These are phyloP conservation scores for Fimicolochytrium jonesii DNA, from an alignment of 192 early-diverging fungal species.

Conservation along the genomic window DNA sequence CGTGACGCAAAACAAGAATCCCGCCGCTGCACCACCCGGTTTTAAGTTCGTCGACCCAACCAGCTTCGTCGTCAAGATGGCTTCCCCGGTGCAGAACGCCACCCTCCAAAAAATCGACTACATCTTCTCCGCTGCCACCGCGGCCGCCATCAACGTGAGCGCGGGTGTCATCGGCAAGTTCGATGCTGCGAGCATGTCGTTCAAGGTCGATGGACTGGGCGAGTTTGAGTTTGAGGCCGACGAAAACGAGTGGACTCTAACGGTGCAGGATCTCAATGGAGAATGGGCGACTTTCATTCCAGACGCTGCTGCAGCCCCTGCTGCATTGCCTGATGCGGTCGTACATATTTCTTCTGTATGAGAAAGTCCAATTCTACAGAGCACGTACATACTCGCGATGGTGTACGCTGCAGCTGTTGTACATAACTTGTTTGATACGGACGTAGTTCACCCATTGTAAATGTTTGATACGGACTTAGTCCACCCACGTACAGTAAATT, in stretches of 20 bases:
- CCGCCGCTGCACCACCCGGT: background rate
- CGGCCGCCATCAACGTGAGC: background rate
- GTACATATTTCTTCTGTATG: too few species aligned
- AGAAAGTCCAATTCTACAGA: too few species aligned
- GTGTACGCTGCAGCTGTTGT: too few species aligned
- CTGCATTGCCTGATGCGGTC: too few species aligned
- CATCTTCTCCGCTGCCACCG: background rate
- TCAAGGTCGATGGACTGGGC: background rate
- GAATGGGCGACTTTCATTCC: background rate
- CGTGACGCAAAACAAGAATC: background rate
- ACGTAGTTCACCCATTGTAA: too few species aligned
- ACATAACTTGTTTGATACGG: too few species aligned
- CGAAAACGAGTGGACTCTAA: background rate
- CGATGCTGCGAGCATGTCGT: background rate
- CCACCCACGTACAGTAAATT: too few species aligned
- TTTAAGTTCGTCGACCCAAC: background rate
- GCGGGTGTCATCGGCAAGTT: background rate
- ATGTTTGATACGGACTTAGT: too few species aligned
- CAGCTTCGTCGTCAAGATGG: background rate
- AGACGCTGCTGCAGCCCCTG: background rate
- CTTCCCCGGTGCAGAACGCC: background rate
- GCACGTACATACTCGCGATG: too few species aligned
- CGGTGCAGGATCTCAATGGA: background rate
- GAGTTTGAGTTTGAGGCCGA: background rate
- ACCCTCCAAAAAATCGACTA: background rate